These are phyloP conservation scores for Phytophthora podocarpi DNA, from an alignment of 352 stramenopile genomes.

Conservation along the genomic window DNA sequence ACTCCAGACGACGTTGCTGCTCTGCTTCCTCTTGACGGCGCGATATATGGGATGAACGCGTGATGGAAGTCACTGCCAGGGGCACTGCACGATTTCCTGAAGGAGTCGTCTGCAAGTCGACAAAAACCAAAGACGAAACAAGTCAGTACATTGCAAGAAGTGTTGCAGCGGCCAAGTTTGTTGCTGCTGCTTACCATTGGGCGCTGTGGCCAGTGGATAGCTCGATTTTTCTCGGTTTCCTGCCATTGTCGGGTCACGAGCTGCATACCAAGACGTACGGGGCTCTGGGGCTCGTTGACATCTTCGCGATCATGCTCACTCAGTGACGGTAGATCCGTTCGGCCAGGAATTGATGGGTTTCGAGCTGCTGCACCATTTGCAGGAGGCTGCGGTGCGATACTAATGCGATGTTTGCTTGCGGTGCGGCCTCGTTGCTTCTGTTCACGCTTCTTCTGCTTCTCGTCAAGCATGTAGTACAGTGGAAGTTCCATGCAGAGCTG, in stretches of 20 bases:
- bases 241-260: constrained; percentile 63
- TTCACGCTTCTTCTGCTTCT: constrained; percentile 60
- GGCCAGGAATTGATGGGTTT: constrained; percentile 9
- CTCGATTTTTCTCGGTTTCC: constrained; percentile 47
- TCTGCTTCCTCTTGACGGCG: constrained; percentile 38
- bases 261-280: constrained; percentile 47
- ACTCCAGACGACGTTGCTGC: constrained; percentile 20
- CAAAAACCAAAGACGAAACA: too few species aligned
- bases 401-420: constrained; percentile 62
- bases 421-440: constrained; percentile 42
- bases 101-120: constrained; percentile 37
- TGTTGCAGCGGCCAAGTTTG: neutral
- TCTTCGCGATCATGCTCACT: constrained; percentile 20
- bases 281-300: constrained; percentile 14
- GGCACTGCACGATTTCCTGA: constrained; percentile 19
- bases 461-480: constrained; percentile 69
- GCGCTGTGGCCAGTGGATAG: constrained; percentile 31
- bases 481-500: constrained; percentile 82
- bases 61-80: constrained; percentile 47
- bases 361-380: neutral
- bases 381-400: constrained; percentile 23
- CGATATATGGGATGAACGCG: constrained; percentile 53
- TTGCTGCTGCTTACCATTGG: constrained; percentile 30
- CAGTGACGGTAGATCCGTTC: constrained; percentile 35
- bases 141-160: too few species aligned